Evolutionary conservation across 169 alveolate genomes (phyloP).

Genomic region (Theileria sp.): DNA sequence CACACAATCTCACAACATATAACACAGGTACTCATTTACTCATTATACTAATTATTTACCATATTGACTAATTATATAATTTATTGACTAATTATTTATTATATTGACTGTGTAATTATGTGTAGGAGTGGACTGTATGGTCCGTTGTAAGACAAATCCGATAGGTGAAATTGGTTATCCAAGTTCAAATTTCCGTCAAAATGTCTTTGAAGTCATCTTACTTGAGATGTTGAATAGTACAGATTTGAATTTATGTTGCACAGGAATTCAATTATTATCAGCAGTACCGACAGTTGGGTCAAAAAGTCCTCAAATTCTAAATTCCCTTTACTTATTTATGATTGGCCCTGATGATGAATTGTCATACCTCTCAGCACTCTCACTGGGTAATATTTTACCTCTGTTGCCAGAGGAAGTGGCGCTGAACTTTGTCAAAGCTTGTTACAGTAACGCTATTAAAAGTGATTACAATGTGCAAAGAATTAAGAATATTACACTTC

Average conservation of each 20-base stretch:
- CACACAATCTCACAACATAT: conserved; percentile 7
- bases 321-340: conserved; percentile 23
- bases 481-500: conserved; percentile 32
- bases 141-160: neutral
- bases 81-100: too few species aligned
- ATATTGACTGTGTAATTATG: neutral
- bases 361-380: conserved; percentile 25
- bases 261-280: conserved; percentile 39
- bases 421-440: conserved; percentile 12
- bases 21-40: conserved; percentile 4
- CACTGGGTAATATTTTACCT: conserved; percentile 14
- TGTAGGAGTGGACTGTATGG: neutral
- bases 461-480: conserved; percentile 25
- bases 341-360: conserved; percentile 42
- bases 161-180: conserved; percentile 32
- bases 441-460: conserved; percentile 33
- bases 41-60: neutral
- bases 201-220: conserved; percentile 37
- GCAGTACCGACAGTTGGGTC: conserved; percentile 39
- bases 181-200: conserved; percentile 24
- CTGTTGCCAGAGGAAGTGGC: conserved; percentile 21
- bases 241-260: conserved; percentile 37
- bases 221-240: conserved; percentile 25
- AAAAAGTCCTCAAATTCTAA: conserved; percentile 45
- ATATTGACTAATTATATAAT: too few species aligned